phyloP scores from a whole-genome alignment of 139 green algal genomes.

The Chlorella sp. region DNA sequence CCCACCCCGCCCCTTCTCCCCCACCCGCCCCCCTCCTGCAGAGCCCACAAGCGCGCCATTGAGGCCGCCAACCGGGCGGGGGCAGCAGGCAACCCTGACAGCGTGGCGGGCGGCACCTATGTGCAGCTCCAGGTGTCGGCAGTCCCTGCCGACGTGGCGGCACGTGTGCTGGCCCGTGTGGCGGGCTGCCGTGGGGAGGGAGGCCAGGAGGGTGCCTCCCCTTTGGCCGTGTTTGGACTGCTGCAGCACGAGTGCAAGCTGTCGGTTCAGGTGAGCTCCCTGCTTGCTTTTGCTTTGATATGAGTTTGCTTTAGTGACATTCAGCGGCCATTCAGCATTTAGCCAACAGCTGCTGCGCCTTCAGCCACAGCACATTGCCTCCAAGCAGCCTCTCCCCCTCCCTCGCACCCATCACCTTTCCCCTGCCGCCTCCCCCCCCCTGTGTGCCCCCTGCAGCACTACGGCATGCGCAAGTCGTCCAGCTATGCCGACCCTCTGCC shows the following conservation, averaged over 20 bases:
- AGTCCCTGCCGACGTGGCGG: slow-evolving; percentile 64
- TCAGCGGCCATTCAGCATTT: too few relatives aligned
- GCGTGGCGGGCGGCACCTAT: slow-evolving; percentile 69
- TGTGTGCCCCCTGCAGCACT: slow-evolving; percentile 5
- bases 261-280: slow-evolving; percentile 60
- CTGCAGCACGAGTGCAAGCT: slow-evolving; percentile 95
- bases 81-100: not conserved
- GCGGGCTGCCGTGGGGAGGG: not conserved
- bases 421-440: not conserved
- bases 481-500: slow-evolving; percentile 65
- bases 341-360: not conserved
- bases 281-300: not conserved
- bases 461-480: slow-evolving; percentile 69
- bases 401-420: not conserved
- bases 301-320: too few relatives aligned
- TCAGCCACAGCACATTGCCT: not conserved
- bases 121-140: slow-evolving; percentile 73
- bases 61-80: slow-evolving; percentile 41
- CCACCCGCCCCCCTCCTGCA: not conserved
- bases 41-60: slow-evolving; percentile 53
- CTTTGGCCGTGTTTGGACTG: slow-evolving; percentile 79
- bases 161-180: slow-evolving; percentile 48
- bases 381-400: not conserved
- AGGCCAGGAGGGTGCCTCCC: not conserved
- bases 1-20: not conserved